A percentile compares a stretch with the other conserved stretches of the same genome.
These are phyloP conservation scores for Chimonanthus praecox DNA, from an alignment of 164 flowering plant genomes.

Conservation along the genomic window DNA sequence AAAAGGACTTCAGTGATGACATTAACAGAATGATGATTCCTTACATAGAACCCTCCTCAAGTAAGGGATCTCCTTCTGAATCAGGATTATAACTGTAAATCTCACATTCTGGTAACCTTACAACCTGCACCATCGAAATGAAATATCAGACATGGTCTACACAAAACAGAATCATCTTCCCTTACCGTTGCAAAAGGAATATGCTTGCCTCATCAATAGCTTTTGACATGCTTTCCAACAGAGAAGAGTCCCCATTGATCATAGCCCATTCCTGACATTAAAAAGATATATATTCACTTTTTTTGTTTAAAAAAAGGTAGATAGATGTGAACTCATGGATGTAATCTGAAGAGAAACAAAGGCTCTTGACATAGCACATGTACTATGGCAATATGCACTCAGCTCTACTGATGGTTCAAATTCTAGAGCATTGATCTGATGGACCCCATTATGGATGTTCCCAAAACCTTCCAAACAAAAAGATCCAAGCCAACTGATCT, in stretches of 20 bases:
- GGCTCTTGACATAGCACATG: not conserved
- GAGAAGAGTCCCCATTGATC: slow-evolving; percentile 44
- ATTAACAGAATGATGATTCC: slow-evolving; percentile 8
- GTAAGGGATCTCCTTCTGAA: slow-evolving; percentile 75
- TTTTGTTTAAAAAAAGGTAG: not conserved
- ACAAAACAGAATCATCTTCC: not conserved
- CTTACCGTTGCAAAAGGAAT: not conserved
- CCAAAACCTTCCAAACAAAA: not conserved
- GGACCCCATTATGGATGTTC: not conserved
- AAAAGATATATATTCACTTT: not conserved
- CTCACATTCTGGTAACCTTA: slow-evolving; percentile 82
- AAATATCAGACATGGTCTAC: slow-evolving; percentile 9
- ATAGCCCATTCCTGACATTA: slow-evolving; percentile 68
- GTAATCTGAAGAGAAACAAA: too few species aligned
- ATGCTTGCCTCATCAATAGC: slow-evolving; percentile 84
- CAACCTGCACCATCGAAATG: slow-evolving; percentile 52
- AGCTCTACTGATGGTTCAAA: not conserved
- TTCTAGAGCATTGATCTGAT: not conserved
- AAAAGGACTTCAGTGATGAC: not conserved
- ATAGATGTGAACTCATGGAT: too few species aligned
- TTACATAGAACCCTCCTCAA: slow-evolving; percentile 86
- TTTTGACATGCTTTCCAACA: slow-evolving; percentile 59
- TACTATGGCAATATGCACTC: not conserved
- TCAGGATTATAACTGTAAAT: slow-evolving; percentile 79
- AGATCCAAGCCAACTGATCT: not conserved